Evolutionary conservation across 2,329 filamentous ascomycete genomes (phyloP).

Genomic region (Aureobasidium sp.): DNA sequence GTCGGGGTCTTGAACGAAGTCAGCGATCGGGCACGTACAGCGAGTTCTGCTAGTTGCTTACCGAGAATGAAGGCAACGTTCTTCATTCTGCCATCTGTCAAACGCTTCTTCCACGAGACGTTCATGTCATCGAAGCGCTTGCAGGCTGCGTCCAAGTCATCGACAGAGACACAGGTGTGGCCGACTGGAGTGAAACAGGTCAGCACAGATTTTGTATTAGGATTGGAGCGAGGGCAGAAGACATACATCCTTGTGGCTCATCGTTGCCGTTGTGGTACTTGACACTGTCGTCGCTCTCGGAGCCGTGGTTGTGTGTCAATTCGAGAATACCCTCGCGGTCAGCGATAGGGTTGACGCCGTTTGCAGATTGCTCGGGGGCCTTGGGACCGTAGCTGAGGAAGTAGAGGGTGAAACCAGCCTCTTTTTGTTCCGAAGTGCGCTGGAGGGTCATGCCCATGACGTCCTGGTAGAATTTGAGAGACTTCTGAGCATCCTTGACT

Average conservation of each 20-base stretch:
- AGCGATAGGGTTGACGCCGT: slow-evolving; percentile 50
- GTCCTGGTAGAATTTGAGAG: slow-evolving; percentile 52
- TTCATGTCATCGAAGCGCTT: slow-evolving; percentile 71
- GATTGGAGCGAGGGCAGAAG: background rate
- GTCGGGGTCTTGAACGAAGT: slow-evolving; percentile 49
- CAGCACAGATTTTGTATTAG: background rate
- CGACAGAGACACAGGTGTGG: slow-evolving; percentile 81
- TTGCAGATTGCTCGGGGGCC: slow-evolving; percentile 42
- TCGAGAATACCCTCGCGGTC: slow-evolving; percentile 78
- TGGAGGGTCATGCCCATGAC: slow-evolving; percentile 80
- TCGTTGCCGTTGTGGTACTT: slow-evolving; percentile 89
- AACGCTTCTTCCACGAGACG: slow-evolving; percentile 87
- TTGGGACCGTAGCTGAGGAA: slow-evolving; percentile 68
- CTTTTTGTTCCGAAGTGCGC: slow-evolving; percentile 60
- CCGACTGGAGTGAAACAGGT: slow-evolving; percentile 49
- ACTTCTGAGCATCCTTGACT: slow-evolving; percentile 56
- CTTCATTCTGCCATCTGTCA: slow-evolving; percentile 87
- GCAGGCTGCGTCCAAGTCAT: slow-evolving; percentile 83
- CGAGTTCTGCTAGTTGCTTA: slow-evolving; percentile 18
- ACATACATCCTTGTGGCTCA: slow-evolving; percentile 58
- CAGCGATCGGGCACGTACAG: background rate
- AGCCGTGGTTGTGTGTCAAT: slow-evolving; percentile 75
- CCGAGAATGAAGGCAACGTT: slow-evolving; percentile 83
- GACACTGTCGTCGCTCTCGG: slow-evolving; percentile 76
- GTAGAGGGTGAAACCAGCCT: slow-evolving; percentile 77